Percentiles rank a stretch among this genome's conserved stretches.
These are phyloP conservation scores for Pseudotulostoma volvatum DNA, from an alignment of 495 filamentous ascomycete genomes.

Conservation along the genomic window DNA sequence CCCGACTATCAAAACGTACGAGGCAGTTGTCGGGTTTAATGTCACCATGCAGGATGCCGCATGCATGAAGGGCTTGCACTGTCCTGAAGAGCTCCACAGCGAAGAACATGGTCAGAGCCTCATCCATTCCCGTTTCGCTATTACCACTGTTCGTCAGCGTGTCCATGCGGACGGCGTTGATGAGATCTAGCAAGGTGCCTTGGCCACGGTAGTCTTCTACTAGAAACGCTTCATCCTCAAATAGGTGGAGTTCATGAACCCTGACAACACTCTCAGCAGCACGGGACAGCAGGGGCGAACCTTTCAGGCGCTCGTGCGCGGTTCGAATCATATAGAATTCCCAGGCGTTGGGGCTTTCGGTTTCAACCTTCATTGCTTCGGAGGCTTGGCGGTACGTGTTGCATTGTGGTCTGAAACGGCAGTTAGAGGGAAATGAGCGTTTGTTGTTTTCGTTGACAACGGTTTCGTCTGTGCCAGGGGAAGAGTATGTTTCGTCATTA, in stretches of 20 bases:
- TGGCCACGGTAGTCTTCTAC: conserved; percentile 77
- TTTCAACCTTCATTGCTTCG: conserved; percentile 86
- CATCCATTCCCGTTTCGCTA: conserved; percentile 57
- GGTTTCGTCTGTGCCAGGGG: conserved; percentile 32
- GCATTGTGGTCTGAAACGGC: conserved; percentile 4
- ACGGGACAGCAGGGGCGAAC: conserved; percentile 26
- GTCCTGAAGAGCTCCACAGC: conserved; percentile 81
- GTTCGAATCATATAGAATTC: conserved; percentile 93
- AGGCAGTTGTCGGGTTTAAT: conserved; percentile 92
- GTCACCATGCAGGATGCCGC: conserved; percentile 76
- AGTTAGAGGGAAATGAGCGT: conserved; percentile 2
- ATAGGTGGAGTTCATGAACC: conserved; percentile 78
- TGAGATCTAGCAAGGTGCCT: conserved; percentile 81
- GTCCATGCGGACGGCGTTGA: conserved; percentile 70
- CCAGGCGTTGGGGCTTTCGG: conserved; percentile 68
- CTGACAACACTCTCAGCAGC: conserved; percentile 58
- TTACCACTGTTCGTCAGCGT: conserved; percentile 25
- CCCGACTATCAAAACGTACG: conserved; percentile 52
- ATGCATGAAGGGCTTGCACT: conserved; percentile 67
- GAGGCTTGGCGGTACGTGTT: conserved; percentile 32
- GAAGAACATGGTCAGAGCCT: conserved; percentile 86
- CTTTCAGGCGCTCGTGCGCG: conserved; percentile 53
- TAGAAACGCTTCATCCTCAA: conserved; percentile 69
- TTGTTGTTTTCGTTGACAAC: conserved; percentile 13
- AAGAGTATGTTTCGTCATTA: conserved; percentile 20